Base-by-base conservation (phyloP, 768 basidiomycete species). In the Punctularia strigosozonata region DNA sequence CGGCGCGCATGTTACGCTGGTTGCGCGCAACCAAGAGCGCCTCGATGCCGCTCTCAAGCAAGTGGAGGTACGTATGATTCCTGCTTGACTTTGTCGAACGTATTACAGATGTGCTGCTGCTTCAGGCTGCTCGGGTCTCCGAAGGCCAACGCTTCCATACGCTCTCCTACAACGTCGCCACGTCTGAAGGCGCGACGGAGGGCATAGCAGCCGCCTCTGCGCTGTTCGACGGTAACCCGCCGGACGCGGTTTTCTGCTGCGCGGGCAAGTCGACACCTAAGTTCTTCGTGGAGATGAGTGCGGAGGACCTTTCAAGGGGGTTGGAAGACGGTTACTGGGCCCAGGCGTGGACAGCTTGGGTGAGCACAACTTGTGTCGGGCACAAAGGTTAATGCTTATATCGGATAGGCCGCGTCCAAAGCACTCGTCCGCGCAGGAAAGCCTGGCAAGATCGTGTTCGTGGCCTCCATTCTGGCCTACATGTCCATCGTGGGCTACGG, bases 1-100 rank as follows among this genome's bases (percentile, higher is more conserved):
- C 42, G 90, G 91, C 0, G 87, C 89, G 0, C 69, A 87, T 45
- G 79, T 92, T 3, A 85, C 84, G 5, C 87, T 92, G 42, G 80
- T 92, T 7, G 89, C 89, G 6, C 68, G 88, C 10, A 76, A 80
- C 37, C 66, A 81, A 49, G 63, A 63, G 34, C 76, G 71, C 42
- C 59, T 91, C 8, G 68, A 75, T 37, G 61, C 58, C 12, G 83
- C 87, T 0, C 50, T 84, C 18, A 59, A 56, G 24, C 60, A 69
- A 31, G 55, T 92, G 21, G 77, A 90, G 68, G 88, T 83, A 39
- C 24, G 71, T 34, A 8, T 19, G 8, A 28, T 10, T 10, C 33
- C 8, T 8, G 33, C 18, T 34, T n/a, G n/a, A n/a, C n/a, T n/a
- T n/a, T n/a, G n/a, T n/a, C n/a, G n/a, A n/a, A n/a, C n/a, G n/a